These are phyloP conservation scores for Neurospora sp. DNA, from an alignment of 2,329 filamentous ascomycete species.

Conservation along the genomic window DNA sequence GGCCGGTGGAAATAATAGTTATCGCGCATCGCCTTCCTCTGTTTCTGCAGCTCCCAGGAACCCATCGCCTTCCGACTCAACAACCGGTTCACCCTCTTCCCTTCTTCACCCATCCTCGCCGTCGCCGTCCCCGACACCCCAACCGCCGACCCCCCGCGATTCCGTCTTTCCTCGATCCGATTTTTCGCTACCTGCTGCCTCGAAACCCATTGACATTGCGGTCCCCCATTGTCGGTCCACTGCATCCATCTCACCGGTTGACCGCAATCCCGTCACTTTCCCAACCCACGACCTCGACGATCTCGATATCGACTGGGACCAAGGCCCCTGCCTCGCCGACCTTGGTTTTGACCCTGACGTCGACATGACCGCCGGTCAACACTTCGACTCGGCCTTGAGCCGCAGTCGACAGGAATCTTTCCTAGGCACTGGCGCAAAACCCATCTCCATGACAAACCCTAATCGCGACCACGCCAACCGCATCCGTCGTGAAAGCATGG, in stretches of 20 bases:
- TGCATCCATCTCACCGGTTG: conserved; percentile 12
- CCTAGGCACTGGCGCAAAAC: conserved; percentile 54
- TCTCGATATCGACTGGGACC: conserved; percentile 14
- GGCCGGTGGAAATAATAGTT: conserved; percentile 23
- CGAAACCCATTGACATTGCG: conserved; percentile 28
- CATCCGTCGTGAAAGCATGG: conserved; percentile 50
- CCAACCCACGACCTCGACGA: conserved; percentile 13
- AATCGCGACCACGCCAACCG: conserved; percentile 49
- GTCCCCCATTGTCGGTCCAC: conserved; percentile 17
- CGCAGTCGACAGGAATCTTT: conserved; percentile 55
- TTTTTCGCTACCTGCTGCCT: conserved; percentile 17
- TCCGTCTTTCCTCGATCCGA: conserved; percentile 18
- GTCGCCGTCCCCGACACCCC: conserved; percentile 31
- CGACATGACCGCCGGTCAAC: conserved; percentile 50
- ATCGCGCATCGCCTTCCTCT: conserved; percentile 25
- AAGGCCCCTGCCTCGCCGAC: background rate
- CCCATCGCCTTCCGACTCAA: conserved; percentile 6
- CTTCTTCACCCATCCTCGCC: conserved; percentile 23
- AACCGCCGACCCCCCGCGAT: conserved; percentile 34
- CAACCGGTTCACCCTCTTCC: conserved; percentile 21
- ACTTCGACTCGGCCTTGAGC: conserved; percentile 48
- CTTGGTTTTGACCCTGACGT: conserved; percentile 23
- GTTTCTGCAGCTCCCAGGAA: conserved; percentile 12
- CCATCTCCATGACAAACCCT: conserved; percentile 56
- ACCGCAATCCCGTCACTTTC: background rate